Percentiles rank a stretch among this genome's conserved stretches.
Evolutionary conservation across 164 flowering plant species (phyloP).

Genomic region (Euptelea pleiosperma): DNA sequence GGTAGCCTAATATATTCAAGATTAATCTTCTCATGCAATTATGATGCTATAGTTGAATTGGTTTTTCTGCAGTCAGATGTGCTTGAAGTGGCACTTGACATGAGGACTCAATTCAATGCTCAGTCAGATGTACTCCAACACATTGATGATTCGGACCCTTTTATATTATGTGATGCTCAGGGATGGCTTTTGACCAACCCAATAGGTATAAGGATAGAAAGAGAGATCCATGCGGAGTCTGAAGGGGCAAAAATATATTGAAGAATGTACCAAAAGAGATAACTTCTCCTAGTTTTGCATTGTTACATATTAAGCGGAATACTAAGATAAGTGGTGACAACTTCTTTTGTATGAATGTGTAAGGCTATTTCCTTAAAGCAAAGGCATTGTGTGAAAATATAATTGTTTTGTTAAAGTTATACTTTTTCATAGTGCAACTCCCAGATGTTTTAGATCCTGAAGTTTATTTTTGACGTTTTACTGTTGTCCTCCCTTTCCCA

Average conservation of each 20-base stretch:
- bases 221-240: slow-evolving; percentile 89
- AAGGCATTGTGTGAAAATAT: too few species aligned
- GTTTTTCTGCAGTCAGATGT: slow-evolving; percentile 85
- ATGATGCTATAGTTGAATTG: slow-evolving; percentile 27
- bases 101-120: slow-evolving; percentile 74
- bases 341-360: too few species aligned
- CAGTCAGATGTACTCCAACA: slow-evolving; percentile 42
- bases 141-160: slow-evolving; percentile 36
- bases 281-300: neutral
- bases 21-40: neutral
- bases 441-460: too few species aligned
- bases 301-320: too few species aligned
- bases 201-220: slow-evolving; percentile 87
- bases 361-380: too few species aligned
- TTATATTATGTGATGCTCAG: slow-evolving; percentile 43
- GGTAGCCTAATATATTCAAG: too few species aligned
- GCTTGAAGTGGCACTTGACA: slow-evolving; percentile 75
- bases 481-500: too few species aligned
- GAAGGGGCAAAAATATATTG: slow-evolving; percentile 83
- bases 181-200: slow-evolving; percentile 83
- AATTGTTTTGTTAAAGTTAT: too few species aligned
- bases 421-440: too few species aligned
- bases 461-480: too few species aligned
- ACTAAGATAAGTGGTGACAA: too few species aligned
- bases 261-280: slow-evolving; percentile 66